Evolutionary conservation across 106 monocot species (phyloP), one percentile per base, ranked within the genome.

Genomic region (Dioscorea alata): DNA sequence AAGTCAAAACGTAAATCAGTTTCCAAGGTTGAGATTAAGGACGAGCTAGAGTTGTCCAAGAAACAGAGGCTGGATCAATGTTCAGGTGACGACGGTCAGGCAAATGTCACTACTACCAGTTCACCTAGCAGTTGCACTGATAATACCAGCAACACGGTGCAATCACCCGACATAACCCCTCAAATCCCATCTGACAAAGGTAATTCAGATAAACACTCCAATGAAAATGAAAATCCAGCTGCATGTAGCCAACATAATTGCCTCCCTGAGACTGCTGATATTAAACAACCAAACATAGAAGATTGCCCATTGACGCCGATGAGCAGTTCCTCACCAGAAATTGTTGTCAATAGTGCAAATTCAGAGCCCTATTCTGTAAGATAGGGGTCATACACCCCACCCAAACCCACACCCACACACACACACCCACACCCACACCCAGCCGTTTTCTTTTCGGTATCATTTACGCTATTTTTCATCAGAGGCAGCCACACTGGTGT

Each of bases 11-110:
- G 83, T n/a, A 81, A 68, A 23, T 23, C 57, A 60, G 18, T 72
- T 61, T 17, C 28, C 16, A 52, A 34, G 17, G 50, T 28, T 32
- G 74, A 79, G 18, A 64, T 48, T 8, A 80, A 69, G 49, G 65
- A 60, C 4, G 63, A 69, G 9, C 35, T 56, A 32, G 73, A 75
- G 59, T 10, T 49, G 9, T 19, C 33, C 48, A 90, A 86, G 72
- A 90, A 81, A 64, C 69, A 35, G 14, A 81, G 75, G 67, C 56
- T 83, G 8, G 80, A 88, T 18, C 61, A 69, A 8, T 59, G 67
- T 58, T 76, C 78, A 78, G 71, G 25, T 61, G 67, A 67, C 62
- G 67, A 67, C 62, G 67, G 62, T 76, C 78, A 78, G 71, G 25
- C 57, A 65, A 67, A 57, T 35, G 68, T 51, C 8, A 61, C 19